phyloP scores from a whole-genome alignment of 1,284 basidiomycete species.

The Phlebopus sp. region DNA sequence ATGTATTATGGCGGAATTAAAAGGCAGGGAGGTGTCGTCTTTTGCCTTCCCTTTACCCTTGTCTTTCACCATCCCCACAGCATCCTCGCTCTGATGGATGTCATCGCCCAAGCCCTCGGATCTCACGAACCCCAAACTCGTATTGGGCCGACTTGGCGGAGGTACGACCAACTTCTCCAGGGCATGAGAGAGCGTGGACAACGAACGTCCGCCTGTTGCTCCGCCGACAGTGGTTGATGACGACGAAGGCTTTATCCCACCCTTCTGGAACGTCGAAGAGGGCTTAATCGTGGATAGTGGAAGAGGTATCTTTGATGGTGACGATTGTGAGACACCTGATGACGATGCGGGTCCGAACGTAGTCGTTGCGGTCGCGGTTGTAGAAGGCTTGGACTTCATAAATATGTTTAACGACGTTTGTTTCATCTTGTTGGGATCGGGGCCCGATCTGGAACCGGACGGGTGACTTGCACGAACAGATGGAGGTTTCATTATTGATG shows the following conservation, averaged over 20 bases:
- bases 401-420: conserved; percentile 28
- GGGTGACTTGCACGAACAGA: not conserved
- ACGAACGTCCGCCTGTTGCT: conserved; percentile 15
- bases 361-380: conserved; percentile 2
- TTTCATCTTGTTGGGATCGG: conserved; percentile 20
- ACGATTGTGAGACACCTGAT: conserved; percentile 3
- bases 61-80: conserved; percentile 10
- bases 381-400: conserved; percentile 16
- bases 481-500: conserved; percentile 8
- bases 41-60: conserved; percentile 16
- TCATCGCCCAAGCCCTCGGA: conserved; percentile 25
- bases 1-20: not conserved
- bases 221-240: conserved; percentile 5
- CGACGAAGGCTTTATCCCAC: conserved; percentile 3
- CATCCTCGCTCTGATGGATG: conserved; percentile 1
- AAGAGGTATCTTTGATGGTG: conserved; percentile 30
- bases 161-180: conserved; percentile 62
- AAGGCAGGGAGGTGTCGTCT: conserved; percentile 20
- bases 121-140: conserved; percentile 59
- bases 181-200: conserved; percentile 54
- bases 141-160: conserved; percentile 57
- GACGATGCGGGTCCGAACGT: conserved; percentile 1
- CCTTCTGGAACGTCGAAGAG: conserved; percentile 5
- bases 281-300: conserved; percentile 20
- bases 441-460: conserved; percentile 12